Evolutionary conservation across 2,329 filamentous ascomycete genomes (phyloP).

Genomic region (Aspergillus calidoustus): DNA sequence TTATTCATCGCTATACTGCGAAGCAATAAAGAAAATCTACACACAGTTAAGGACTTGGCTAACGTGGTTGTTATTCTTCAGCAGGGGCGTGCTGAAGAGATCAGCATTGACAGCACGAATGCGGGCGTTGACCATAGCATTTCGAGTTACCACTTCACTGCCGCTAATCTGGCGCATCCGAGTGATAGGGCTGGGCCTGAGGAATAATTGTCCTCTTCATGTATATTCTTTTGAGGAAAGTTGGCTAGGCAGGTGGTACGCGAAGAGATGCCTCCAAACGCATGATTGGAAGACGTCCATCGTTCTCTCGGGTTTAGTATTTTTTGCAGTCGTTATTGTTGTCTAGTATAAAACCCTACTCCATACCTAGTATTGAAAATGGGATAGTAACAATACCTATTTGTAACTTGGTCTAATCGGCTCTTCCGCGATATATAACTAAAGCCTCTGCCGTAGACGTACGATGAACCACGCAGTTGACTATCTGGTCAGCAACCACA

Average conservation of each 20-base stretch:
- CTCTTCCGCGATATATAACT: neutral
- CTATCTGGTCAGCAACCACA: neutral
- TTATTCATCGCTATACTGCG: neutral
- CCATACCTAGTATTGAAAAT: neutral
- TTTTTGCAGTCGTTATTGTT: neutral
- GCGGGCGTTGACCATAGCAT: slow-evolving; percentile 10
- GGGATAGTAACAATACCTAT: neutral
- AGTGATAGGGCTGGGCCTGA: slow-evolving; percentile 9
- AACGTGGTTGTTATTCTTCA: neutral
- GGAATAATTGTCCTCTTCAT: neutral
- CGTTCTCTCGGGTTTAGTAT: neutral
- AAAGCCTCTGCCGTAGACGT: neutral
- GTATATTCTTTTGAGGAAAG: neutral
- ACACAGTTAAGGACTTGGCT: neutral
- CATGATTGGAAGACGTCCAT: neutral
- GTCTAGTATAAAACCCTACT: neutral
- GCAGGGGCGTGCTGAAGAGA: neutral
- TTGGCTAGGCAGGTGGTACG: neutral
- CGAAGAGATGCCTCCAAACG: neutral
- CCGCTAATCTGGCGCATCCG: slow-evolving; percentile 10
- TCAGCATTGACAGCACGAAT: slow-evolving; percentile 14
- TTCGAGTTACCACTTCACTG: slow-evolving; percentile 16
- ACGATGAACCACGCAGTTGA: neutral
- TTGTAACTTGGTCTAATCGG: neutral
- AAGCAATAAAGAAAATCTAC: neutral